Base-by-base conservation (phyloP, 495 filamentous ascomycete genomes). In the Aspergillus funiculosus region DNA sequence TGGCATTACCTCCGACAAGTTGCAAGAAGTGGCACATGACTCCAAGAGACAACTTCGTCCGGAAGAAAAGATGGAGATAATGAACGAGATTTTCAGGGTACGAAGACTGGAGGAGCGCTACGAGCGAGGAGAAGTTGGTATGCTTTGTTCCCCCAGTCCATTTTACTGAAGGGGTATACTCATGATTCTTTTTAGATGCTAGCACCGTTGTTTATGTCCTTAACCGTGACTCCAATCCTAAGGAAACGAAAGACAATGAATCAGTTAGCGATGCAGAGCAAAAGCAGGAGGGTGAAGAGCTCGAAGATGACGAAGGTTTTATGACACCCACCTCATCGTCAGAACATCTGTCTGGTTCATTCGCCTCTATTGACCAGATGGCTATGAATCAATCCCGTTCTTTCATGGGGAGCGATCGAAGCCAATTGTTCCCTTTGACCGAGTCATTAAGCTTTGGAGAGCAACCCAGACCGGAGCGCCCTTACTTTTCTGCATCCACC, bases 41-140 rank as follows among this genome's bases (percentile, higher is more conserved):
- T 61, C 54, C 3, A 71, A 69, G 47, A 50, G 67, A 5, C 63
- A 64, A 32, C 50, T 74, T 29, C 60, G 61, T 44, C 60, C 60
- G 19, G 42, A 58, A 6, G 61, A 61, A 1, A 67, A 67, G 18
- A 54, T 69, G 17, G 61, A 64, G 7, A 63, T 79, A 27, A 52
- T 79, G 10, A 68, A 70, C 14, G 76, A 79, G 53, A 71, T 79
- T 4, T 74, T 78, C 34, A 64, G 63, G 3, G 73, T 79, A 9
- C 64, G 76, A 40, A 69, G 69, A 52, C 54, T 76, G 57, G 76
- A 79, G 54, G 75, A 77, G 49, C 64, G 73, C 5, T 75, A 61
- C 52, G 66, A 73, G 36, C 60, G 64, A 18, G 69, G 74, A 24
- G 74, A 75, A 69, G 61, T 79, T 50, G 69, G 74, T 77, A 68